Evolutionary conservation across 2,329 filamentous ascomycete species (phyloP).

Genomic region (Xylariaceae sp.): DNA sequence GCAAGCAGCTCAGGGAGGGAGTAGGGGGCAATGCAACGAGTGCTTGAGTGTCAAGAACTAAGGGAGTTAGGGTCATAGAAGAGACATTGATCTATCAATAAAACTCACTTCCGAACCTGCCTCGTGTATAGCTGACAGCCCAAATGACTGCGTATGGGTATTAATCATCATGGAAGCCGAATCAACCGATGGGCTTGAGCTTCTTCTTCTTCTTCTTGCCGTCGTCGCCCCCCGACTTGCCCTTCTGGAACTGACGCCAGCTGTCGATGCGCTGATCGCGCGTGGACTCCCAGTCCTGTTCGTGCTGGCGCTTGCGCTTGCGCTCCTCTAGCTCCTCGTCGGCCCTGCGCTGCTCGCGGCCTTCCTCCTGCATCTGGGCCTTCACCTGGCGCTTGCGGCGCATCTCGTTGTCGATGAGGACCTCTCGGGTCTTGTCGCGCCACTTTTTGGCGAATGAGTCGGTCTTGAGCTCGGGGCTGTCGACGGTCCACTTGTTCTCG

Average conservation of each 20-base stretch:
- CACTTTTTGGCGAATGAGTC: constrained; percentile 79
- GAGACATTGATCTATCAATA: constrained; percentile 30
- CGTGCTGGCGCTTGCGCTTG: constrained; percentile 85
- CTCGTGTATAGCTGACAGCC: constrained; percentile 7
- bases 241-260: constrained; percentile 90
- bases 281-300: constrained; percentile 92
- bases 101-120: constrained; percentile 29
- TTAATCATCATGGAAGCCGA: constrained; percentile 6
- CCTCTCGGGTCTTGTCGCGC: constrained; percentile 84
- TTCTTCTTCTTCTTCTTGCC: constrained; percentile 63
- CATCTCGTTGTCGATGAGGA: constrained; percentile 90
- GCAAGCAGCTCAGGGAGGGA: constrained; percentile 1
- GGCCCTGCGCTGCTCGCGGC: constrained; percentile 76
- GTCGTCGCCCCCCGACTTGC: constrained; percentile 47
- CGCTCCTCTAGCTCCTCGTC: constrained; percentile 80
- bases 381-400: constrained; percentile 80
- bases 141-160: not conserved
- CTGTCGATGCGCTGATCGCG: constrained; percentile 87
- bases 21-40: constrained; percentile 6
- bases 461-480: constrained; percentile 82
- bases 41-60: constrained; percentile 22
- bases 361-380: constrained; percentile 95
- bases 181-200: constrained; percentile 58
- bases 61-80: constrained; percentile 33
- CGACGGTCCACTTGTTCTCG: constrained; percentile 87